Percentiles rank a stretch among this genome's conserved stretches.
These are phyloP conservation scores for Venturia aucupariae DNA, from an alignment of 2,329 filamentous ascomycete genomes.

Conservation along the genomic window DNA sequence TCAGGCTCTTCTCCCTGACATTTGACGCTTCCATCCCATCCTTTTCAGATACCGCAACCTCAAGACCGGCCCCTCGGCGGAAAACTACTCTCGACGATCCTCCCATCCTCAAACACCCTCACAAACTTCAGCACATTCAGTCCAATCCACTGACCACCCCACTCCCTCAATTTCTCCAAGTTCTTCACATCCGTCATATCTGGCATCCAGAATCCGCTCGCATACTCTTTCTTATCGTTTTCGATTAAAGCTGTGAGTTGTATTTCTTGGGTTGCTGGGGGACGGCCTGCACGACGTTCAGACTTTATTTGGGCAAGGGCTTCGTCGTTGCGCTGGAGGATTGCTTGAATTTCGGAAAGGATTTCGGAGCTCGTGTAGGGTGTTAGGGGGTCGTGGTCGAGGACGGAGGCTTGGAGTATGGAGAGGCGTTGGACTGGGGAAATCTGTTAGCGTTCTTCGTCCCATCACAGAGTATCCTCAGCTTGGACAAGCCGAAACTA, in stretches of 20 bases:
- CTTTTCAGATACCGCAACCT: background rate
- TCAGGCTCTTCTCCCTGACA: background rate
- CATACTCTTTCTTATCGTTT: slow-evolving; percentile 67
- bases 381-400: background rate
- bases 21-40: background rate
- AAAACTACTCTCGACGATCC: slow-evolving; percentile 61
- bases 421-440: slow-evolving; percentile 37
- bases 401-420: slow-evolving; percentile 20
- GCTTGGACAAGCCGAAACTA: too few species aligned
- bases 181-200: slow-evolving; percentile 63
- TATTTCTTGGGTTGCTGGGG: slow-evolving; percentile 68
- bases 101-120: slow-evolving; percentile 58
- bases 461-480: too few species aligned
- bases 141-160: slow-evolving; percentile 79
- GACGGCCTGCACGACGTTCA: slow-evolving; percentile 66
- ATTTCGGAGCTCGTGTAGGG: background rate
- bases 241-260: slow-evolving; percentile 62
- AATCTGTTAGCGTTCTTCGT: slow-evolving; percentile 20
- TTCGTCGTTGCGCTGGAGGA: slow-evolving; percentile 57
- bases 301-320: slow-evolving; percentile 58
- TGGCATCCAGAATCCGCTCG: slow-evolving; percentile 78
- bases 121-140: slow-evolving; percentile 69
- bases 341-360: slow-evolving; percentile 37
- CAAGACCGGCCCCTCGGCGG: slow-evolving; percentile 48
- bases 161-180: slow-evolving; percentile 55